Conservation (phyloP, 495 filamentous ascomycete genomes). For the Apodospora peruviana region DNA sequence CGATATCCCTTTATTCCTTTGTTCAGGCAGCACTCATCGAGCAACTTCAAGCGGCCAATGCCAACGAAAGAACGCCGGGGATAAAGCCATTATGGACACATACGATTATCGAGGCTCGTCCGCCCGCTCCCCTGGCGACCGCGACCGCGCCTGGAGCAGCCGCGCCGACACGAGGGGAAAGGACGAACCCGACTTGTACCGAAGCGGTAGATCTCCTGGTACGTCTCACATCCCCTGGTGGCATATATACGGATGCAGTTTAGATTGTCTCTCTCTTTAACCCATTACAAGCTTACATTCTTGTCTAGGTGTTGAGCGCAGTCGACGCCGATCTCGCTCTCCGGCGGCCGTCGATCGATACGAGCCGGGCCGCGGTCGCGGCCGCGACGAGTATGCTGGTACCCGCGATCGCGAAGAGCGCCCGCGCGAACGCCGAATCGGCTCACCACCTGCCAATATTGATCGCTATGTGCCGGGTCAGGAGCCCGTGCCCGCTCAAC, state of each 20-base stretch:
- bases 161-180: constrained; percentile 42
- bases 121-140: constrained; percentile 45
- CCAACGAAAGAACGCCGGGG: too few species aligned
- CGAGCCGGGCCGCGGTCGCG: constrained; percentile 58
- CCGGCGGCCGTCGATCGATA: constrained; percentile 67
- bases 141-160: constrained; percentile 42
- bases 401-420: constrained; percentile 53
- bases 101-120: constrained; percentile 38
- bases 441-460: constrained; percentile 65
- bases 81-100: constrained; percentile 37
- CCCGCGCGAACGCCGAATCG: constrained; percentile 53
- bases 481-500: constrained; percentile 48
- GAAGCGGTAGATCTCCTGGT: constrained; percentile 52
- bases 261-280: background rate
- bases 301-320: constrained; percentile 33
- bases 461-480: constrained; percentile 95
- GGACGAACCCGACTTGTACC: constrained; percentile 49
- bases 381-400: constrained; percentile 63
- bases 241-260: background rate
- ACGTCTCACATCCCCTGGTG: constrained; percentile 19
- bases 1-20: too few species aligned
- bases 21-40: too few species aligned
- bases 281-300: constrained; percentile 8
- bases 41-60: too few species aligned
- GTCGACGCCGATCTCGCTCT: constrained; percentile 63